These are phyloP conservation scores for Trichoderma sp. DNA, from an alignment of 2,329 filamentous ascomycete genomes.

Conservation along the genomic window DNA sequence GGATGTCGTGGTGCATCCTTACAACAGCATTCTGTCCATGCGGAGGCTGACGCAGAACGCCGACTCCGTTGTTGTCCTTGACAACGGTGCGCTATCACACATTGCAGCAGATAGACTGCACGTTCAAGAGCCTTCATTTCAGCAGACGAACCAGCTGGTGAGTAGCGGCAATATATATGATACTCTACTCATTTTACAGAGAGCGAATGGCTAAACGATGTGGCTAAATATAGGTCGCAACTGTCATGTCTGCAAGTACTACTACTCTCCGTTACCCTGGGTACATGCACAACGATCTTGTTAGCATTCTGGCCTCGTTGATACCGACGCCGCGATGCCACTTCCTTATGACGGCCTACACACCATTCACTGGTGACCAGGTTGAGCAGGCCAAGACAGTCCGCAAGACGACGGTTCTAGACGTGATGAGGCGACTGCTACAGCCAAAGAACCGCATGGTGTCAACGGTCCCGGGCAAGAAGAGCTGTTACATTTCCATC, in stretches of 20 bases:
- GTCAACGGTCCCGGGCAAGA: constrained; percentile 90
- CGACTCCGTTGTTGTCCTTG: constrained; percentile 94
- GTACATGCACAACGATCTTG: constrained; percentile 99
- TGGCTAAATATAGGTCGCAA: constrained; percentile 65
- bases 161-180: constrained; percentile 21
- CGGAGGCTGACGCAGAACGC: constrained; percentile 90
- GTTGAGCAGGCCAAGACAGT: constrained; percentile 97
- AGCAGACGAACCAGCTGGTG: constrained; percentile 95
- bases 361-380: constrained; percentile 93
- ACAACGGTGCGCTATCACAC: constrained; percentile 89
- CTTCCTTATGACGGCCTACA: constrained; percentile 98
- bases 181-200: background rate
- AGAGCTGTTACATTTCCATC: constrained; percentile 98
- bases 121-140: constrained; percentile 92
- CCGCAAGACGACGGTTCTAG: constrained; percentile 94
- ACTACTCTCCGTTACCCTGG: constrained; percentile 95
- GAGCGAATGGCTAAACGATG: background rate
- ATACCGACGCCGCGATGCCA: constrained; percentile 97
- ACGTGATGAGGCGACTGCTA: constrained; percentile 92
- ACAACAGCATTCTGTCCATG: constrained; percentile 95
- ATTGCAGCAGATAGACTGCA: constrained; percentile 95
- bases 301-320: constrained; percentile 92
- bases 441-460: constrained; percentile 99
- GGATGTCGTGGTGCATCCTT: constrained; percentile 96
- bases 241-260: constrained; percentile 98